phyloP scores from a whole-genome alignment of 257 asterid genomes.

The Datura wrightii region DNA sequence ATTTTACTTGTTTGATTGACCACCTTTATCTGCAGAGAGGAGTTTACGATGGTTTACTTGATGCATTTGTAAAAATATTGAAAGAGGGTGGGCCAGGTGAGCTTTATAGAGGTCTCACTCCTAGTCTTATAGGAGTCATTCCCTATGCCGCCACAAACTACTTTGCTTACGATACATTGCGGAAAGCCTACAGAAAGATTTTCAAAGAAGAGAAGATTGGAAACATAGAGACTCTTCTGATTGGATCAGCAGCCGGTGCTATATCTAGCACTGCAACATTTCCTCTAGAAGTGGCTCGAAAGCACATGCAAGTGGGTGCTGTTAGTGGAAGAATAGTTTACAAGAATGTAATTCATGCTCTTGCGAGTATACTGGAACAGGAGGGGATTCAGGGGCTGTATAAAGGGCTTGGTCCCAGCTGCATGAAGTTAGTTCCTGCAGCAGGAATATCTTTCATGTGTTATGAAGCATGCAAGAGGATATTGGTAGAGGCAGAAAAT shows the following conservation, averaged over 20 bases:
- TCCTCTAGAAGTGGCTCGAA: conserved; percentile 95
- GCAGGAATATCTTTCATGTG: conserved; percentile 99
- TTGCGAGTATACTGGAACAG: conserved; percentile 71
- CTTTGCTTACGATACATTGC: conserved; percentile 79
- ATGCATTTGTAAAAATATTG: conserved; percentile 82
- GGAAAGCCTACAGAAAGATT: conserved; percentile 63
- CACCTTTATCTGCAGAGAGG: conserved; percentile 58
- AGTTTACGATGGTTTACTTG: conserved; percentile 72
- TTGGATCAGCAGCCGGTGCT: conserved; percentile 93
- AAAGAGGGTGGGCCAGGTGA: conserved; percentile 85
- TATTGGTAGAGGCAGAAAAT: conserved; percentile 74
- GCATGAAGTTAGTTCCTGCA: conserved; percentile 89
- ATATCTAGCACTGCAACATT: conserved; percentile 93
- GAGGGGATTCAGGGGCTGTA: conserved; percentile 87
- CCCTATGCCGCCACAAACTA: conserved; percentile 94
- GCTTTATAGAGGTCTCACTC: conserved; percentile 92
- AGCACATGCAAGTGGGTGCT: conserved; percentile 95
- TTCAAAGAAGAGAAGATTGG: conserved; percentile 74
- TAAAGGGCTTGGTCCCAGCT: conserved; percentile 92
- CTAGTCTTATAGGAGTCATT: conserved; percentile 86
- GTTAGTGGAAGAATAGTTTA: conserved; percentile 87
- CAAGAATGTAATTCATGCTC: conserved; percentile 86
- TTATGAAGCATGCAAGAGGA: conserved; percentile 90
- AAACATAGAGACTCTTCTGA: conserved; percentile 84
- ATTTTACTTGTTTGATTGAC: neutral